Evolutionary conservation across 306 rosid species (phyloP).

Genomic region (Elaeagnus macrophylla): DNA sequence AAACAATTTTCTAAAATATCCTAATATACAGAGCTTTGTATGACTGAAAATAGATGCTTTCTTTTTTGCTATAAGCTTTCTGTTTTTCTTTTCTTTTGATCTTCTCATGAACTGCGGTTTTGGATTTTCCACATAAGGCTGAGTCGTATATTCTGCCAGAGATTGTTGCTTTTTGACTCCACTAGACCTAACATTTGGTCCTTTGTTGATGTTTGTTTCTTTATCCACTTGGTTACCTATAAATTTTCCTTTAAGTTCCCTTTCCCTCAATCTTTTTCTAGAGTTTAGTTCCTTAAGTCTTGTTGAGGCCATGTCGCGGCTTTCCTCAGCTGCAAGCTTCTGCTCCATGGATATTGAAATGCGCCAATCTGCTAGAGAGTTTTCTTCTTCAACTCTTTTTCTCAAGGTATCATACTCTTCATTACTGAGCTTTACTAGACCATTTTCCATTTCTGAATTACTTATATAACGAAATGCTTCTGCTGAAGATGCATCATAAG

Average conservation of each 20-base stretch:
- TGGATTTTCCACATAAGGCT: conserved; percentile 16
- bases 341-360: conserved; percentile 24
- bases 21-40: conserved; percentile 20
- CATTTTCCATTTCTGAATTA: conserved; percentile 18
- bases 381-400: conserved; percentile 29
- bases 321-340: conserved; percentile 33
- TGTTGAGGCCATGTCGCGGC: conserved; percentile 26
- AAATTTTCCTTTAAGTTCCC: conserved; percentile 13
- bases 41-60: conserved; percentile 22
- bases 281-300: conserved; percentile 27
- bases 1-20: conserved; percentile 14
- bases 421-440: conserved; percentile 24
- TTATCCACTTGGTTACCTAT: conserved; percentile 3
- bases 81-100: conserved; percentile 13
- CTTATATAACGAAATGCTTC: conserved; percentile 28
- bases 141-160: conserved; percentile 10
- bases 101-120: conserved; percentile 16
- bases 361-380: conserved; percentile 27
- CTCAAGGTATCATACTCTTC: conserved; percentile 31
- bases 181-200: not conserved
- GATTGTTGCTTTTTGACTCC: conserved; percentile 13
- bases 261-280: conserved; percentile 5
- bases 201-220: conserved; percentile 12
- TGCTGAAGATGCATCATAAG: conserved; percentile 29
- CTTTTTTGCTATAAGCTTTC: not conserved